phyloP scores from a whole-genome alignment of 2,329 filamentous ascomycete species.

The Calonectria henricotiae region DNA sequence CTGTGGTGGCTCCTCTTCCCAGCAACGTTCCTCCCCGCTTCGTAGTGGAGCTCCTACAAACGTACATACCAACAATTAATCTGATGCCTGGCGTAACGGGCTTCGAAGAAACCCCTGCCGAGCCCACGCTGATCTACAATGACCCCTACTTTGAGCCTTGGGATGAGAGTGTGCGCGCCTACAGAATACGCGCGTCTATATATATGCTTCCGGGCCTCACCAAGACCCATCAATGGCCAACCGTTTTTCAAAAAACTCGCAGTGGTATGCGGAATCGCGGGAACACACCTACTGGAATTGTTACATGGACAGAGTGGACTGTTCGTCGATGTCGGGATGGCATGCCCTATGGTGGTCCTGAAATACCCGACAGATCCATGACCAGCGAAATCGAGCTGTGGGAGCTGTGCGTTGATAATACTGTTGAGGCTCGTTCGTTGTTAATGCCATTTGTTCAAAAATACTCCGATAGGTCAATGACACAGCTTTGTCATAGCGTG shows the following conservation, averaged over 20 bases:
- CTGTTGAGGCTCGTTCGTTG: slow-evolving; percentile 3
- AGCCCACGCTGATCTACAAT: not conserved
- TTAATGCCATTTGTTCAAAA: slow-evolving; percentile 32
- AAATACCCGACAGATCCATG: not conserved
- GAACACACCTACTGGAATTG: not conserved
- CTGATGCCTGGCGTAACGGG: slow-evolving; percentile 19
- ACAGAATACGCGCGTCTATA: slow-evolving; percentile 4
- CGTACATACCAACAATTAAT: slow-evolving; percentile 6
- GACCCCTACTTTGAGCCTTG: slow-evolving; percentile 26
- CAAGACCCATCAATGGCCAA: slow-evolving; percentile 8
- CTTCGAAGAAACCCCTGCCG: slow-evolving; percentile 8
- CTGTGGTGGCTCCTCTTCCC: slow-evolving; percentile 15
- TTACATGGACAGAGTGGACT: slow-evolving; percentile 15
- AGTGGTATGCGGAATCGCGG: slow-evolving; percentile 17
- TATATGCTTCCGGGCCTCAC: slow-evolving; percentile 10
- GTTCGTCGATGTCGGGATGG: slow-evolving; percentile 8
- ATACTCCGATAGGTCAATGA: slow-evolving; percentile 10
- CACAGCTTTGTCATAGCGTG: slow-evolving; percentile 11
- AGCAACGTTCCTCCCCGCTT: slow-evolving; percentile 23
- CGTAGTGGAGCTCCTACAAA: slow-evolving; percentile 13
- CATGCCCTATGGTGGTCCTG: not conserved
- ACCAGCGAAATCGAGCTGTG: not conserved
- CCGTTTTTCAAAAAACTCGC: slow-evolving; percentile 1
- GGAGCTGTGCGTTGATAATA: slow-evolving; percentile 24
- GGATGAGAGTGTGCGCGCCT: slow-evolving; percentile 24